A percentile compares a stretch with the other conserved stretches of the same genome.
Conservation (phyloP, 176 grass and related monocot species). For the Zea luxurians region DNA sequence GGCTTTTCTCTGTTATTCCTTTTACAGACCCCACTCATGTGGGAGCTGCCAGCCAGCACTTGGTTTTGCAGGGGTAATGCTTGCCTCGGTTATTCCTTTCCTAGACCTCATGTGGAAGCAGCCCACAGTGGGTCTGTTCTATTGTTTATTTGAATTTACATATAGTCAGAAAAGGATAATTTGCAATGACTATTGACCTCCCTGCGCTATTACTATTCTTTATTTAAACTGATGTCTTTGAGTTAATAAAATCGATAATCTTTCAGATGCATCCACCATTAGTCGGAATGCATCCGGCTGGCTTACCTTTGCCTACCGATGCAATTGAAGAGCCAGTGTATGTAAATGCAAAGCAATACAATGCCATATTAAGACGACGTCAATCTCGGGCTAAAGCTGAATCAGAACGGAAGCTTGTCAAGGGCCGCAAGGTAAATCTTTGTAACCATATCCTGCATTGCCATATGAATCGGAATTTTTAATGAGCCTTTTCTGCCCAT, state of each 20-base stretch:
- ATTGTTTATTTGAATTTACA: conserved; percentile 8
- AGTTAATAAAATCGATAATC: conserved; percentile 18
- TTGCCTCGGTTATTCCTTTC: too few species aligned
- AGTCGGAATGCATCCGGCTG: conserved; percentile 63
- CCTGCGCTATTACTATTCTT: background rate
- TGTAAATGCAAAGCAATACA: conserved; percentile 86
- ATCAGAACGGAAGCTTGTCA: conserved; percentile 73
- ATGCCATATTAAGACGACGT: conserved; percentile 74
- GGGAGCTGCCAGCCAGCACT: too few species aligned
- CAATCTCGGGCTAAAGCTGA: conserved; percentile 89
- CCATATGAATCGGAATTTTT: conserved; percentile 12
- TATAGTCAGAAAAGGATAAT: background rate
- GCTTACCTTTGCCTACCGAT: conserved; percentile 69
- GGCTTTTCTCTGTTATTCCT: too few species aligned
- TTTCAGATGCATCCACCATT: conserved; percentile 70
- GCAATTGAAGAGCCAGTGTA: conserved; percentile 84
- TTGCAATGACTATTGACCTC: background rate
- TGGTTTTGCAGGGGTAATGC: too few species aligned
- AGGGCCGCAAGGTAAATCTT: conserved; percentile 70
- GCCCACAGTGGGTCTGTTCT: background rate
- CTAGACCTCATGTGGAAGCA: too few species aligned
- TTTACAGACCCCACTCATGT: too few species aligned
- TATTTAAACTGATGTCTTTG: background rate
- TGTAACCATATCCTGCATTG: background rate
- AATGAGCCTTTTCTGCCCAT: conserved; percentile 38